Percentiles rank a stretch among this genome's conserved stretches.
phyloP scores from a whole-genome alignment of 306 rosid genomes.

The Ceratonia siliqua region DNA sequence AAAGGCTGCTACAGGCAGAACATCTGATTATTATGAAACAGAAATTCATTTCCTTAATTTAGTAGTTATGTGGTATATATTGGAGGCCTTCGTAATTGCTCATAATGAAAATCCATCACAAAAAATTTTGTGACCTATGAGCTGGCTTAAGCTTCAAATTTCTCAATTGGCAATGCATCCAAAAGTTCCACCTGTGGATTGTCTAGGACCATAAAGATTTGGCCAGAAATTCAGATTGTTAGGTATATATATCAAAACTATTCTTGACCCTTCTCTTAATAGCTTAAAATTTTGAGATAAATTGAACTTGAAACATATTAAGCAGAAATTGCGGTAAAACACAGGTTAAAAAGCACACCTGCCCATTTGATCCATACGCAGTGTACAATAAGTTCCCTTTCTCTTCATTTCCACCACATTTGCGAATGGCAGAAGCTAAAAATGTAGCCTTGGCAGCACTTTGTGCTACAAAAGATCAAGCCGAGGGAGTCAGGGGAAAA shows the following conservation, averaged over 20 bases:
- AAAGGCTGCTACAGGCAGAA: not conserved
- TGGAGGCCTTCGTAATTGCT: not conserved
- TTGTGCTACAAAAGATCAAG: slow-evolving; percentile 62
- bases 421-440: slow-evolving; percentile 85
- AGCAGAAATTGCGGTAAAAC: not conserved
- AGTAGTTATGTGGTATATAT: not conserved
- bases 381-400: slow-evolving; percentile 73
- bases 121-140: not conserved
- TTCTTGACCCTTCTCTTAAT: no score
- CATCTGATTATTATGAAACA: not conserved
- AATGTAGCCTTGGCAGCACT: slow-evolving; percentile 78
- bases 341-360: slow-evolving; percentile 54
- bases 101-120: not conserved
- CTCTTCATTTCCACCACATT: slow-evolving; percentile 92
- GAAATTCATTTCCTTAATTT: slow-evolving; percentile 2
- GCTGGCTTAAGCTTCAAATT: not conserved
- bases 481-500: slow-evolving; percentile 21
- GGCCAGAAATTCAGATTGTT: not conserved
- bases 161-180: not conserved
- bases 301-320: no score
- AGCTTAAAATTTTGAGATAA: no score
- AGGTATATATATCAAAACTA: no score
- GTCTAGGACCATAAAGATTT: not conserved
- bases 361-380: slow-evolving; percentile 95
- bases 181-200: slow-evolving; percentile 8